Evolutionary conservation across 345 rosid species (phyloP).

Genomic region (Hibiscus trionum): DNA sequence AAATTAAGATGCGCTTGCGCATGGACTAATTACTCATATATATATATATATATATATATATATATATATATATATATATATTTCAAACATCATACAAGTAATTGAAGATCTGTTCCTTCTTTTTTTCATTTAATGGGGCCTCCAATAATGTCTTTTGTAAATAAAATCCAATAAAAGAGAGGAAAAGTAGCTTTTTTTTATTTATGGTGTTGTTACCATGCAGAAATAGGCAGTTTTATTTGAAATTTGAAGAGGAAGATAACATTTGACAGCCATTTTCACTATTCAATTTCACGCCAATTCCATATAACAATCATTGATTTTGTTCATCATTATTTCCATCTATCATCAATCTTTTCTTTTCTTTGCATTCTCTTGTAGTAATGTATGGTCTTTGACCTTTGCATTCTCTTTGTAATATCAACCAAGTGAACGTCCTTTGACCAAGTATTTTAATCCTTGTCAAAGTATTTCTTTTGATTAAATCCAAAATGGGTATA

Average conservation of each 20-base stretch:
- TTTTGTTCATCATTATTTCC: neutral
- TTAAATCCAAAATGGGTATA: neutral
- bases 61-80: no score
- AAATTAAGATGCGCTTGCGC: no score
- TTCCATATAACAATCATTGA: conserved; percentile 11
- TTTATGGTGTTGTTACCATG: neutral
- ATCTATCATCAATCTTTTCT: neutral
- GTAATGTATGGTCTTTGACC: neutral
- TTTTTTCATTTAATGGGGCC: conserved; percentile 7
- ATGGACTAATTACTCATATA: no score
- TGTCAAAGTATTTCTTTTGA: neutral
- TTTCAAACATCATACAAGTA: neutral
- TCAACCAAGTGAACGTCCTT: neutral
- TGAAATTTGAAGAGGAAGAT: neutral
- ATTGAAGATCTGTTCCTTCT: neutral
- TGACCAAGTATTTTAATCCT: neutral
- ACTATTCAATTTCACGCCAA: conserved; percentile 32
- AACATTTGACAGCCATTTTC: neutral
- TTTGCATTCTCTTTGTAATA: neutral
- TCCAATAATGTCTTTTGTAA: neutral
- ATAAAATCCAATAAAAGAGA: neutral
- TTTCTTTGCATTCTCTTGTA: no score
- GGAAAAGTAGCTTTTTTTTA: neutral
- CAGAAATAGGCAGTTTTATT: neutral
- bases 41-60: no score